These are phyloP conservation scores for Tylopilus plumbeoviolaceoides DNA, from an alignment of 768 basidiomycete genomes.

Conservation along the genomic window DNA sequence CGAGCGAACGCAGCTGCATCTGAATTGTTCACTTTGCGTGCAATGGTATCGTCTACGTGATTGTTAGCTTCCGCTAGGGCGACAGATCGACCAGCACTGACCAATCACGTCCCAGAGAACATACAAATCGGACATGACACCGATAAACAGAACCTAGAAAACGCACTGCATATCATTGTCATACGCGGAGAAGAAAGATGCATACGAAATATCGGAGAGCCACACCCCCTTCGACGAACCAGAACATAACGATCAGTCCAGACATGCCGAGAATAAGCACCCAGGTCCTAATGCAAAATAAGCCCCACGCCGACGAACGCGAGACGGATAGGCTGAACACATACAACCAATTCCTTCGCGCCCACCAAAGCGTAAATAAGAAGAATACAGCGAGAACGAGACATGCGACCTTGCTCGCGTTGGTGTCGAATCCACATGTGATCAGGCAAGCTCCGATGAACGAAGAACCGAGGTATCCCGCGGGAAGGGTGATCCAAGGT, in stretches of 20 bases:
- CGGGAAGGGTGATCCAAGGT: conserved; percentile 73
- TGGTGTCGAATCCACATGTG: conserved; percentile 83
- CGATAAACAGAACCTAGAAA: conserved; percentile 70
- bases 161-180: neutral
- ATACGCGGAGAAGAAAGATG: neutral
- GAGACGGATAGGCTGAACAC: conserved; percentile 20
- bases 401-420: conserved; percentile 82
- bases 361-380: conserved; percentile 87
- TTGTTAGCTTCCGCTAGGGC: neutral
- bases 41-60: conserved; percentile 73
- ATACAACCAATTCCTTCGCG: conserved; percentile 68
- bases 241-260: conserved; percentile 74
- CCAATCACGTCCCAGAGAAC: conserved; percentile 87
- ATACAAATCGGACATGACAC: conserved; percentile 85
- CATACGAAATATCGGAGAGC: conserved; percentile 76
- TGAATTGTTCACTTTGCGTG: conserved; percentile 79
- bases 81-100: conserved; percentile 25
- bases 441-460: conserved; percentile 86
- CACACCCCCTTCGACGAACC: conserved; percentile 73
- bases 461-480: conserved; percentile 83
- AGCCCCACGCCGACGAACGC: neutral
- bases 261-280: conserved; percentile 72
- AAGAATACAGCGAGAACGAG: conserved; percentile 83
- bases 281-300: conserved; percentile 56
- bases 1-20: conserved; percentile 84